Evolutionary conservation across 768 basidiomycete genomes (phyloP).

Genomic region (Lentinus tigrinus): DNA sequence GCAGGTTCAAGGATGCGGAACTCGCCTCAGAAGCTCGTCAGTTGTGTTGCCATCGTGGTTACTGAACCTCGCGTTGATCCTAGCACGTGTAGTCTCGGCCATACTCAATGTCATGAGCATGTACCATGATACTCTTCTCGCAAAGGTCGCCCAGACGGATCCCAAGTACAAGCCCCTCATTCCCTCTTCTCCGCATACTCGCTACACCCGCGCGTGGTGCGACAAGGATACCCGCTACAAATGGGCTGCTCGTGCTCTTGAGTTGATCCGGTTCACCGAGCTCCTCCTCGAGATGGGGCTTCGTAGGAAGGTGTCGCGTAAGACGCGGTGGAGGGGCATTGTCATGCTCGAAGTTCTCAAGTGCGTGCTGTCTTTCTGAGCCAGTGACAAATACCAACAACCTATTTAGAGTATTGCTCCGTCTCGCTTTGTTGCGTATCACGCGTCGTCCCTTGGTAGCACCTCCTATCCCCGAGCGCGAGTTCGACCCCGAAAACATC

Average conservation of each 20-base stretch:
- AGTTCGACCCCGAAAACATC: constrained; percentile 74
- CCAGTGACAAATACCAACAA: background rate
- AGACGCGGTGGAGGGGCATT: constrained; percentile 73
- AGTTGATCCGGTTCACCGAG: constrained; percentile 77
- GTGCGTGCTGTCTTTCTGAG: constrained; percentile 42
- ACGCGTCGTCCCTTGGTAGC: constrained; percentile 76
- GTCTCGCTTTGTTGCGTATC: constrained; percentile 68
- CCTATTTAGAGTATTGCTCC: constrained; percentile 62
- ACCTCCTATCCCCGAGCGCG: constrained; percentile 83
- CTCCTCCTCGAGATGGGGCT: constrained; percentile 89
- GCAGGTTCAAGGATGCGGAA: constrained; percentile 96
- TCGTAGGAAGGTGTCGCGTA: constrained; percentile 63
- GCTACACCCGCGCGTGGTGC: constrained; percentile 88
- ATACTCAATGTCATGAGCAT: constrained; percentile 82
- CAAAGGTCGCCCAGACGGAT: constrained; percentile 58
- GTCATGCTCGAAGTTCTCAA: constrained; percentile 81
- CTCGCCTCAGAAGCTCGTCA: constrained; percentile 90
- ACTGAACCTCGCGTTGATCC: constrained; percentile 9
- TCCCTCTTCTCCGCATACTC: constrained; percentile 74
- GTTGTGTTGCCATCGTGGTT: constrained; percentile 36
- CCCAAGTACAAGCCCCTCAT: constrained; percentile 75
- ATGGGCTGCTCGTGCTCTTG: constrained; percentile 73
- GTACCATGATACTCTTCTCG: constrained; percentile 93
- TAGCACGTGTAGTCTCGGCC: constrained; percentile 67
- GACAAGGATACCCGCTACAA: constrained; percentile 70